A percentile compares a stretch with the other conserved stretches of the same genome.
Evolutionary conservation across 306 rosid species (phyloP).

Genomic region (Hippophae tibetana): DNA sequence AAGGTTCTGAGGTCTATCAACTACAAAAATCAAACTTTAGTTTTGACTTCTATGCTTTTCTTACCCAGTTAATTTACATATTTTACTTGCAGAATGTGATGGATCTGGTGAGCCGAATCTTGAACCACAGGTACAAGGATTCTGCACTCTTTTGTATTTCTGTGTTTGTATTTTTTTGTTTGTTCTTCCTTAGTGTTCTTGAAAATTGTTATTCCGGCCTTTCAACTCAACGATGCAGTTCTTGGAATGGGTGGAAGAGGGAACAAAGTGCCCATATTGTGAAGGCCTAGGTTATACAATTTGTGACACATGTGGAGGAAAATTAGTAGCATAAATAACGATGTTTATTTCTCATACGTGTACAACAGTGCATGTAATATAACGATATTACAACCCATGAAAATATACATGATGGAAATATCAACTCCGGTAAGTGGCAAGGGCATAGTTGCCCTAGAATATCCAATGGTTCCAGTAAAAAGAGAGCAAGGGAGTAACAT

Average conservation of each 20-base stretch:
- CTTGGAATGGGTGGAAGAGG: slow-evolving; percentile 83
- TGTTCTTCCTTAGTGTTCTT: not conserved
- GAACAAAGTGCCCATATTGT: slow-evolving; percentile 70
- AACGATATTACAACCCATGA: no score
- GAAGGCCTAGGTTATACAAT: slow-evolving; percentile 60
- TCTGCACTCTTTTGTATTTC: not conserved
- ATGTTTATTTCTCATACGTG: not conserved
- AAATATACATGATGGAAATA: no score
- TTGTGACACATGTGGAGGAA: slow-evolving; percentile 69
- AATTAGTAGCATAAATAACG: slow-evolving; percentile 23
- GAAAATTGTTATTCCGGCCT: slow-evolving; percentile 11
- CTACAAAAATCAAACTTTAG: not conserved
- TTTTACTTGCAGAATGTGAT: slow-evolving; percentile 67
- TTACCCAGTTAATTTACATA: not conserved
- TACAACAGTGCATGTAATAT: no score
- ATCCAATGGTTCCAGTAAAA: no score
- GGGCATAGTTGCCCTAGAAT: no score
- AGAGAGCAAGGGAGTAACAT: no score
- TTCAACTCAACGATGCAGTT: slow-evolving; percentile 46
- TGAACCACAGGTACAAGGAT: slow-evolving; percentile 70
- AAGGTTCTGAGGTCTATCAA: not conserved
- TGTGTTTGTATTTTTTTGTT: not conserved
- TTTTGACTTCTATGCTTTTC: not conserved
- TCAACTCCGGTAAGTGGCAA: no score
- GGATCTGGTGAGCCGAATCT: slow-evolving; percentile 84